phyloP scores from a whole-genome alignment of 2,329 filamentous ascomycete species.

The Clathrospora elynae region DNA sequence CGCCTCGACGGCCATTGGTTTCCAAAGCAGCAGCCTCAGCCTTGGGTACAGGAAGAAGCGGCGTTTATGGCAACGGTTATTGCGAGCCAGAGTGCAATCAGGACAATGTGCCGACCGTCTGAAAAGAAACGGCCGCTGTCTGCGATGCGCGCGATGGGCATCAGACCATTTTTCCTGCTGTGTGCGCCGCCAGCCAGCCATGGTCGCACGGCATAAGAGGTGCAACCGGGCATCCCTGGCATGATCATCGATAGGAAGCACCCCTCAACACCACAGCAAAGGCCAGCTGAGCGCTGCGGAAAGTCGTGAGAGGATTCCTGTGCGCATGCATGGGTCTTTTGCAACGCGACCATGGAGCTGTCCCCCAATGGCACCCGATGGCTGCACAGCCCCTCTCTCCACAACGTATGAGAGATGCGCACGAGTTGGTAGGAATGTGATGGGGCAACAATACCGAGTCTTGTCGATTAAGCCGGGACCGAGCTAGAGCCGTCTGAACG shows the following conservation, averaged over 20 bases:
- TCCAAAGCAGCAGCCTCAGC: constrained; percentile 20
- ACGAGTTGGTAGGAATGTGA: no score
- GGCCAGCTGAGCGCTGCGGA: constrained; percentile 5
- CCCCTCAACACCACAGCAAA: no score
- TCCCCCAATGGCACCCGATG: no score
- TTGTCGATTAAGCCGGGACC: constrained; percentile 5
- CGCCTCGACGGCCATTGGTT: constrained; percentile 28
- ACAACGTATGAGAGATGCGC: no score
- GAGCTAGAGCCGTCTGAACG: constrained; percentile 15
- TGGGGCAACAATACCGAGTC: constrained; percentile 2
- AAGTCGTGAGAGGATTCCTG: no score
- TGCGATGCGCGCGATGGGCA: constrained; percentile 9
- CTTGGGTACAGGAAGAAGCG: constrained; percentile 13
- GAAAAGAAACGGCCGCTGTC: constrained; percentile 2
- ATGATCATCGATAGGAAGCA: no score
- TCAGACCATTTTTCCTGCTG: constrained; percentile 27
- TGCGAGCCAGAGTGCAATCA: constrained; percentile 15
- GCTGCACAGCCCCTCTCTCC: no score
- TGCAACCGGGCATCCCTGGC: constrained; percentile 7
- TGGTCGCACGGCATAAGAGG: constrained; percentile 23
- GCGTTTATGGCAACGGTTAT: constrained; percentile 6
- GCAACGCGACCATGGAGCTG: no score
- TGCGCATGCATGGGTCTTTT: no score
- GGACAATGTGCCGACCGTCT: background rate
- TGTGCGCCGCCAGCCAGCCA: constrained; percentile 18